Evolutionary conservation across 208 protist species (phyloP).

Genomic region (Crithidia brevicula): DNA sequence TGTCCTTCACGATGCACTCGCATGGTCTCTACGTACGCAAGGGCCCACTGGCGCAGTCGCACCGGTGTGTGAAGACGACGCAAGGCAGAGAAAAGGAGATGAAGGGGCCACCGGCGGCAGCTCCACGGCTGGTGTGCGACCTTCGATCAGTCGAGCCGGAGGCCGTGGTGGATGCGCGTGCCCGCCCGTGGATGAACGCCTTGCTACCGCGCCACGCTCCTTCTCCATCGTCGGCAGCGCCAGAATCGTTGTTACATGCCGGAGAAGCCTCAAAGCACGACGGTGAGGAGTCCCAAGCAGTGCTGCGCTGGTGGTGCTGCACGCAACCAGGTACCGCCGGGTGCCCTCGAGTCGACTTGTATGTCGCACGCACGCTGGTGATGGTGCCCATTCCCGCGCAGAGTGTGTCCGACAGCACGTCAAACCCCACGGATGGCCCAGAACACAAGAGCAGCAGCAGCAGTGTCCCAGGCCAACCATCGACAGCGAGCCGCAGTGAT

Average conservation of each 20-base stretch:
- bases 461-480: not conserved
- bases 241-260: not conserved
- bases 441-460: not conserved
- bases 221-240: not conserved
- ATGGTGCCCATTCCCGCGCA: conserved; percentile 37
- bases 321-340: conserved; percentile 14
- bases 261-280: not conserved
- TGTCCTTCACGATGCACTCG: conserved; percentile 13
- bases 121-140: conserved; percentile 8
- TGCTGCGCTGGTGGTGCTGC: conserved; percentile 24
- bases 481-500: no score
- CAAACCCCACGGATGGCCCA: not conserved
- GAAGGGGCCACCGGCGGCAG: not conserved
- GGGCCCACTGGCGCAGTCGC: no score
- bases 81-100: not conserved
- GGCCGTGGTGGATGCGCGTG: not conserved
- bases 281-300: not conserved
- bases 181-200: not conserved
- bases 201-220: conserved; percentile 6
- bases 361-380: conserved; percentile 29
- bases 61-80: not conserved
- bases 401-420: conserved; percentile 6
- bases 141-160: conserved; percentile 13
- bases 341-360: conserved; percentile 20
- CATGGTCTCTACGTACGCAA: conserved; percentile 12